phyloP scores from a whole-genome alignment of 2,329 filamentous ascomycete genomes.

The Talaromyces sp. region DNA sequence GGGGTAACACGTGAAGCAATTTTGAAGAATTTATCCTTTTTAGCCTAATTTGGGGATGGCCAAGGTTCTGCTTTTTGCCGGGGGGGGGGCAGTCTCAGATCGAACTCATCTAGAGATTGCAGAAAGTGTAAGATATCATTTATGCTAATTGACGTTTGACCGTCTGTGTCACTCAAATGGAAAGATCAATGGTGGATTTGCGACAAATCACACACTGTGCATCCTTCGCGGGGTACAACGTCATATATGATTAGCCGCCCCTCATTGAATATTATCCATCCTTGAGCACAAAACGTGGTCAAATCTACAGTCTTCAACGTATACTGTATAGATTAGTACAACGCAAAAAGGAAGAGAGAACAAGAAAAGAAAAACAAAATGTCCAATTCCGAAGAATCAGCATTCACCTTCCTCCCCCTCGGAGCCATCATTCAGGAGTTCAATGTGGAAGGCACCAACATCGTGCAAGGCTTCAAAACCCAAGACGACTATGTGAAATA shows the following conservation, averaged over 20 bases:
- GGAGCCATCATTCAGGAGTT: slow-evolving; percentile 62
- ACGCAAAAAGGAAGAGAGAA: neutral
- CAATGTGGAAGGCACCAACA: slow-evolving; percentile 72
- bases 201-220: neutral
- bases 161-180: neutral
- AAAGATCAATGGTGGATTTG: neutral
- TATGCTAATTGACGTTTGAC: neutral
- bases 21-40: neutral
- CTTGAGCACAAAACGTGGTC: neutral
- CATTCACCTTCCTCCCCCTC: slow-evolving; percentile 45
- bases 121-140: neutral
- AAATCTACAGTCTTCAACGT: neutral
- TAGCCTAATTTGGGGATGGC: neutral
- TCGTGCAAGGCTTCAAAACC: slow-evolving; percentile 80
- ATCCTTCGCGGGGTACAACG: slow-evolving; percentile 1
- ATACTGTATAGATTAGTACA: neutral
- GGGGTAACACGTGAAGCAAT: slow-evolving; percentile 3
- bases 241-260: neutral
- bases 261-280: neutral
- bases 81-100: neutral
- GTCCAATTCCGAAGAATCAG: slow-evolving; percentile 29
- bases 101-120: neutral
- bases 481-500: slow-evolving; percentile 70
- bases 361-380: slow-evolving; percentile 15
- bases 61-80: neutral